These are phyloP conservation scores for Amaranthus palmeri DNA, from an alignment of 148 eudicot species.

Conservation along the genomic window DNA sequence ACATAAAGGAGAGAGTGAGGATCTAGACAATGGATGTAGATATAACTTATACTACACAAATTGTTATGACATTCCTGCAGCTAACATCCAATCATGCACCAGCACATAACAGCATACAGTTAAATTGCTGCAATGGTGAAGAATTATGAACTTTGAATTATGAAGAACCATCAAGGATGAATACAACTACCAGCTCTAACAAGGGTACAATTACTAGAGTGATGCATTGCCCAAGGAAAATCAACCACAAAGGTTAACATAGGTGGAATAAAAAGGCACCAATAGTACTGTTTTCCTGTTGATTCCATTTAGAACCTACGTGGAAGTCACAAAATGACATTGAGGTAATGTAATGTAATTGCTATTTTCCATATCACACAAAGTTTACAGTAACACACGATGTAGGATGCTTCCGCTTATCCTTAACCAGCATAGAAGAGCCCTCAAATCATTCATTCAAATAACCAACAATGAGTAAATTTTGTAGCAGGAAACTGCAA, in stretches of 20 bases:
- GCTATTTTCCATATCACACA: not conserved
- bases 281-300: not conserved
- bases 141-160: too few relatives aligned
- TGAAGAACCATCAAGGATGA: not conserved
- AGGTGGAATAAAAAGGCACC: not conserved
- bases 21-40: not conserved
- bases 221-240: not conserved
- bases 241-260: not conserved
- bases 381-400: not conserved
- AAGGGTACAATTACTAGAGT: not conserved
- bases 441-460: not conserved
- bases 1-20: slow-evolving; percentile 17
- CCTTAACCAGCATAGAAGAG: not conserved
- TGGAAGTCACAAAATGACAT: too few relatives aligned
- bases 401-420: not conserved
- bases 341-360: too few relatives aligned
- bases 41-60: not conserved
- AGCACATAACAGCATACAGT: not conserved
- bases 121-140: too few relatives aligned
- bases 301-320: too few relatives aligned
- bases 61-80: not conserved
- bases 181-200: not conserved
- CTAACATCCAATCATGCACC: not conserved
- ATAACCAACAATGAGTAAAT: not conserved
- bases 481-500: not conserved